Base-by-base conservation (phyloP, 2,329 filamentous ascomycete genomes). In the Metarhizium anisopliae region DNA sequence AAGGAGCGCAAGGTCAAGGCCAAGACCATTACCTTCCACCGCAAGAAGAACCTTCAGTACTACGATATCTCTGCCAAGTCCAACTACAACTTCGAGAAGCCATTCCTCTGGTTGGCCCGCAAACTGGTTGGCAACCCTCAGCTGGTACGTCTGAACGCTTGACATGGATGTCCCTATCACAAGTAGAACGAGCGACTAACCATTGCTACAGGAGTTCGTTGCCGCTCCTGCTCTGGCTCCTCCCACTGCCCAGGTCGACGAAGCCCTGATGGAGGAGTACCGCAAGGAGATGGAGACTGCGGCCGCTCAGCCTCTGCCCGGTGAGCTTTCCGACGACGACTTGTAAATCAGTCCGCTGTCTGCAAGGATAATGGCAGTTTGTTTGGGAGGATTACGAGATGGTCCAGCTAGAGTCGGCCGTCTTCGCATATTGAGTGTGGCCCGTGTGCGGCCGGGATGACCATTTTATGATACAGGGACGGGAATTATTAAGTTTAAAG, bases 1-100 rank as follows among this genome's bases (percentile, higher is more conserved):
- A 99, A 99, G 89, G 94, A 99, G 85, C 90, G 94, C 77, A 99
- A 99, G 82, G 94, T 99, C 74, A 99, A 99, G 87, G 94, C 94
- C 72, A 99, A 99, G 90, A 95, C 93, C 73, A 99, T 99, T 78
- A 99, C 94, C 65, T 99, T 99, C 89, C 94, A 99, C 85, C 90
- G 94, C 79, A 99, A 99, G 90, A 99, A 99, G 87, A 99, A 97
- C 80, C 87, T 99, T 54, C 94, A 99, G 80, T 99, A 97, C 85
- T 99, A 99, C 84, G 94, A 97, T 68, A 97, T 97, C 74, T 96
- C 91, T 47, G 94, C 94, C 77, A 99, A 97, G 83, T 96, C 92
- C 72, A 97, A 97, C 84, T 97, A 99, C 82, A 97, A 97, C 86
- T 97, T 97, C 77, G 93, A 97, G 87, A 99, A 97, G 86, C 93